Evolutionary conservation across 768 basidiomycete genomes (phyloP).

Genomic region (Tulasnella sp.): DNA sequence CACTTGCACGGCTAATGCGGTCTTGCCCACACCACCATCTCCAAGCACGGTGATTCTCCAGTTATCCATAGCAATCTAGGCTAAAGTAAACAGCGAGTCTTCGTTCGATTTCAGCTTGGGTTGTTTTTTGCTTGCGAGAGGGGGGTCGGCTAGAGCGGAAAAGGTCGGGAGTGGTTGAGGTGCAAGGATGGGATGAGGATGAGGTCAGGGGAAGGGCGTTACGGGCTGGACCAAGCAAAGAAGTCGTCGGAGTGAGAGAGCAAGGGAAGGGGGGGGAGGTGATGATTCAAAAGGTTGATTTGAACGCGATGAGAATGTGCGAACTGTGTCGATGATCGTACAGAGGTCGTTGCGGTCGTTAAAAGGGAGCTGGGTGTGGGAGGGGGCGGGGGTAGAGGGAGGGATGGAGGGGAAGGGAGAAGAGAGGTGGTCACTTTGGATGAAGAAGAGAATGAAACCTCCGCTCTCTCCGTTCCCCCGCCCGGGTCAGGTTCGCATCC

Average conservation of each 20-base stretch:
- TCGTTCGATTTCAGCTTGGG: not conserved
- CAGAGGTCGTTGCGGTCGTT: constrained; percentile 6
- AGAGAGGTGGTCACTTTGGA: not conserved
- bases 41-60: constrained; percentile 95
- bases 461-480: constrained; percentile 3
- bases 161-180: not conserved
- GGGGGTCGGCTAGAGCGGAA: not conserved
- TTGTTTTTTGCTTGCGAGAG: not conserved
- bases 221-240: not conserved
- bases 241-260: not conserved
- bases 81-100: not conserved
- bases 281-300: not conserved
- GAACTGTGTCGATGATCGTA: constrained; percentile 8
- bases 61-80: constrained; percentile 56
- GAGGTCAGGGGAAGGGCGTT: constrained; percentile 1
- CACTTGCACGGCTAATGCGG: constrained; percentile 90
- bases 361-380: constrained; percentile 16
- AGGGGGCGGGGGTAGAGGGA: not conserved
- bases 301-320: not conserved
- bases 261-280: not conserved
- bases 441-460: not conserved
- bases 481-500: not conserved
- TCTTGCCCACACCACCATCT: constrained; percentile 97
- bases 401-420: constrained; percentile 14
- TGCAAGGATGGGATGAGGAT: not conserved